phyloP scores from a whole-genome alignment of 1,139 yeast species.

The Blastobotrys aristatus region DNA sequence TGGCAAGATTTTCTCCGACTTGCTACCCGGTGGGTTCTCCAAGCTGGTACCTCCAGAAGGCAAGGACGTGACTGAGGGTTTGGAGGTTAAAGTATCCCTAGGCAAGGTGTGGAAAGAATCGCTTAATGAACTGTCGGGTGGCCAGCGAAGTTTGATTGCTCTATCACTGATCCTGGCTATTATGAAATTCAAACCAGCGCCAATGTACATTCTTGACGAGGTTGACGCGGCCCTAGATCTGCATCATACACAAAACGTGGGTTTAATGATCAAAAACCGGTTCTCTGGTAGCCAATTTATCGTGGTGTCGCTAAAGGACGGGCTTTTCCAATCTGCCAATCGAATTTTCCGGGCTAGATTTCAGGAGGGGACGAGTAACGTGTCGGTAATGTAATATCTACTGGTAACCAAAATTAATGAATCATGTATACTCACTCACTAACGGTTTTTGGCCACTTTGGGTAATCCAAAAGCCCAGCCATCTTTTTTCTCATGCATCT shows the following conservation, averaged over 20 bases:
- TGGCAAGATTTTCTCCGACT: constrained; percentile 86
- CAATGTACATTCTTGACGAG: constrained; percentile 95
- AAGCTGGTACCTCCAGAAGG: constrained; percentile 79
- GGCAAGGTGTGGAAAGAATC: constrained; percentile 97
- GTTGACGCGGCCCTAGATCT: constrained; percentile 97
- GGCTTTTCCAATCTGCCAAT: constrained; percentile 97
- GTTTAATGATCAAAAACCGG: constrained; percentile 89
- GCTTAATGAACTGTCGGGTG: constrained; percentile 92
- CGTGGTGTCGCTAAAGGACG: constrained; percentile 94
- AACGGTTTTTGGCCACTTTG: no score
- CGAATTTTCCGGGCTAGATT: constrained; percentile 88
- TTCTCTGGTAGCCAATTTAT: constrained; percentile 95
- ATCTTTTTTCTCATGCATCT: no score
- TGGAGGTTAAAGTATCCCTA: constrained; percentile 84
- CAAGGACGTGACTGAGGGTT: constrained; percentile 80
- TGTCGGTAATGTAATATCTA: constrained; percentile 33
- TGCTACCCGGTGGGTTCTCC: constrained; percentile 86
- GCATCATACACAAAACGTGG: constrained; percentile 96
- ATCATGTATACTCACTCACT: no score
- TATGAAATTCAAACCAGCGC: constrained; percentile 93
- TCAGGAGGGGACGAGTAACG: constrained; percentile 95
- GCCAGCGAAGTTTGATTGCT: constrained; percentile 92
- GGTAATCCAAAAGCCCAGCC: no score
- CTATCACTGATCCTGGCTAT: constrained; percentile 85
- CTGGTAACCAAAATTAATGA: no score